These are phyloP conservation scores for Ustulina deusta DNA, from an alignment of 2,329 filamentous ascomycete genomes.

Conservation along the genomic window DNA sequence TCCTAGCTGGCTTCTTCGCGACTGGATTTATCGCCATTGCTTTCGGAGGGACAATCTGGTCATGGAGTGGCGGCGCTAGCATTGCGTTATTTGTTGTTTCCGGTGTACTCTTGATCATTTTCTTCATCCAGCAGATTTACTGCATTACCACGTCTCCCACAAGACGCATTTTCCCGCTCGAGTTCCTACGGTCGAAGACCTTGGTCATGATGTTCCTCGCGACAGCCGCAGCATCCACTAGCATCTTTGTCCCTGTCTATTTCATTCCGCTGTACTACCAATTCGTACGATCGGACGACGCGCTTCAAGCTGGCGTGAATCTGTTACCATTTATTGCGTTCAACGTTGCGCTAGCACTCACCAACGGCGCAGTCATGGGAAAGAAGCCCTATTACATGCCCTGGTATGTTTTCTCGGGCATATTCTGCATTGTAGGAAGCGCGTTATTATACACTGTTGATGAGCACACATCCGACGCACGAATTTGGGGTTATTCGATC, in stretches of 20 bases:
- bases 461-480: background rate
- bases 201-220: background rate
- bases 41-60: background rate
- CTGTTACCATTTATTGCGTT: constrained; percentile 4
- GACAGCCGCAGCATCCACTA: background rate
- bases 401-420: constrained; percentile 1
- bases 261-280: constrained; percentile 6
- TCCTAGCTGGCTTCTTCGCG: background rate
- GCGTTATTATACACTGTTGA: background rate
- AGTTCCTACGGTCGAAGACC: background rate
- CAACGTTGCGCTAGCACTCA: background rate
- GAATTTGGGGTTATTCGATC: background rate
- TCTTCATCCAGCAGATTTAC: background rate
- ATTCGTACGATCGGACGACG: background rate
- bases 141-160: background rate
- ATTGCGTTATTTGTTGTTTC: background rate
- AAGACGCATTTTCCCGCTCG: background rate
- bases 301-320: constrained; percentile 2
- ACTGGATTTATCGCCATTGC: background rate
- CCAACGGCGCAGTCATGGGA: background rate
- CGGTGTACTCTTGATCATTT: background rate
- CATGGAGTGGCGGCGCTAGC: background rate
- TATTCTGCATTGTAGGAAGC: background rate
- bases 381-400: background rate
- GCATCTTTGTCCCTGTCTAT: background rate